phyloP scores from a whole-genome alignment of 257 asterid species.

The Henckelia pumila region DNA sequence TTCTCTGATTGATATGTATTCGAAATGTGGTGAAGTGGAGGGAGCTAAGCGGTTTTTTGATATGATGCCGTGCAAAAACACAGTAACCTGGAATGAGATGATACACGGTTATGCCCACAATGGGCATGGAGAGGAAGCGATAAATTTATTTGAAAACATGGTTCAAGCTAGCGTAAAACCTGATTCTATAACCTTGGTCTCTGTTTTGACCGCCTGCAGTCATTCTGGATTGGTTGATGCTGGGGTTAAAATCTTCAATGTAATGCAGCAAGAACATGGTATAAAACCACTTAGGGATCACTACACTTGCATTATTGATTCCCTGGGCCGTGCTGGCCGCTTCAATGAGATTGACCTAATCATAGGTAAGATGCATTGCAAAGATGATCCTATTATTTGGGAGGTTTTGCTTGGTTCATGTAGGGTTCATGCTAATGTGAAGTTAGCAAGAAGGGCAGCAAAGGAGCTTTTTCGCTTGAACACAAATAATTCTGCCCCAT shows the following conservation, averaged over 20 bases:
- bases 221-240: constrained; percentile 66
- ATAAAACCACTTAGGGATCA: constrained; percentile 56
- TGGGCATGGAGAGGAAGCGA: constrained; percentile 56
- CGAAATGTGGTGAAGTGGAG: constrained; percentile 52
- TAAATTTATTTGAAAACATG: constrained; percentile 48
- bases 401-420: constrained; percentile 69
- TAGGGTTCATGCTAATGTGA: constrained; percentile 51
- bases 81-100: constrained; percentile 67
- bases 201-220: constrained; percentile 69
- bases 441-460: constrained; percentile 63
- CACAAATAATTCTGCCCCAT: constrained; percentile 42
- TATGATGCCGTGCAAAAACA: constrained; percentile 39
- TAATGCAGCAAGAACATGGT: constrained; percentile 47
- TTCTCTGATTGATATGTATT: constrained; percentile 56
- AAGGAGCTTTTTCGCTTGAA: constrained; percentile 56
- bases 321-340: constrained; percentile 66
- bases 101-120: constrained; percentile 66
- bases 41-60: constrained; percentile 45
- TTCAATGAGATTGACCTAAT: constrained; percentile 54
- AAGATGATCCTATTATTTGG: constrained; percentile 59
- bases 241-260: constrained; percentile 43
- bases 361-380: constrained; percentile 50
- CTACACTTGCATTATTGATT: constrained; percentile 68
- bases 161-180: constrained; percentile 34
- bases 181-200: constrained; percentile 54